phyloP scores from a whole-genome alignment of 495 filamentous ascomycete species.

The Talaromyces nanjingensis region DNA sequence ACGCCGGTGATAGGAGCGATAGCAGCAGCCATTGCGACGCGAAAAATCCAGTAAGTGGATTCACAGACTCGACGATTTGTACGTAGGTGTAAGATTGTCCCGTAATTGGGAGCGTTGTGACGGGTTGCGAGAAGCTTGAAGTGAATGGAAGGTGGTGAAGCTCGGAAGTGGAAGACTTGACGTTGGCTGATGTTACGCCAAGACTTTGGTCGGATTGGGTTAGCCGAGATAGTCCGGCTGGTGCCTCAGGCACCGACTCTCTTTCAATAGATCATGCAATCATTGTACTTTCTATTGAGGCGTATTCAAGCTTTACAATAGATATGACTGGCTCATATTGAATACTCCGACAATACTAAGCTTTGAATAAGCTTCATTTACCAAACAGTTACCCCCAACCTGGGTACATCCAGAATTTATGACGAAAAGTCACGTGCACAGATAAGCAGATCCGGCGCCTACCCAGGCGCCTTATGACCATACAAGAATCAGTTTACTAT shows the following conservation, averaged over 20 bases:
- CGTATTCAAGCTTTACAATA: background rate
- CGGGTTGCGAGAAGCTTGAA: conserved; percentile 16
- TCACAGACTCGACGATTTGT: conserved; percentile 3
- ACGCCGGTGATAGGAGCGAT: conserved; percentile 45
- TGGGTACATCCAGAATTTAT: background rate
- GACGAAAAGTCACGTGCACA: background rate
- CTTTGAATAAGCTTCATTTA: background rate
- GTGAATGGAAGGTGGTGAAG: conserved; percentile 29
- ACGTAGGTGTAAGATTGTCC: conserved; percentile 10
- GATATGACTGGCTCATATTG: background rate
- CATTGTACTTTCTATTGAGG: background rate
- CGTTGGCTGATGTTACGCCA: conserved; percentile 8
- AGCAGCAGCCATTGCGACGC: conserved; percentile 36
- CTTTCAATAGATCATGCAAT: background rate
- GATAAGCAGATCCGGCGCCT: background rate
- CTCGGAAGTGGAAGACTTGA: conserved; percentile 16
- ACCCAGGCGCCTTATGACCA: background rate
- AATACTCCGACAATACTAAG: background rate
- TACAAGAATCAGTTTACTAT: background rate
- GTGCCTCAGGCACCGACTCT: conserved; percentile 2
- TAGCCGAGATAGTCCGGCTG: conserved; percentile 18
- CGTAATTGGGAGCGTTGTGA: conserved; percentile 9
- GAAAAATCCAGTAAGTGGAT: conserved; percentile 15
- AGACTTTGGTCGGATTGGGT: conserved; percentile 3
- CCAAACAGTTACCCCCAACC: background rate